These are phyloP conservation scores for Cladosporium sp. DNA, from an alignment of 2,329 filamentous ascomycete species.

Conservation along the genomic window DNA sequence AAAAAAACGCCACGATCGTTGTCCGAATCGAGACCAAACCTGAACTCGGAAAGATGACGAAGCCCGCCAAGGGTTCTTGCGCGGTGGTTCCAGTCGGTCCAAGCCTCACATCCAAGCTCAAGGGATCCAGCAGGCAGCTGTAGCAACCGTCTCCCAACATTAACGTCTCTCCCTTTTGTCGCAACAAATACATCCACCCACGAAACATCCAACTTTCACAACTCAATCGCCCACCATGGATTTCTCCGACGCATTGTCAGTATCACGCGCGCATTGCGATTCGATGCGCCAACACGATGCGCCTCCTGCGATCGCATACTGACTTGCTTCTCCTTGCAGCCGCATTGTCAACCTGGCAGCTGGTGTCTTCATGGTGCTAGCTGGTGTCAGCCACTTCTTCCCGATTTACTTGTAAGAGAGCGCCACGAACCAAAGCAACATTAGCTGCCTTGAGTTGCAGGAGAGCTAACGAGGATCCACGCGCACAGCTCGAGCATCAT, in stretches of 20 bases:
- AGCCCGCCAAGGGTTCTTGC: background rate
- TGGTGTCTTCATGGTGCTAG: constrained; percentile 80
- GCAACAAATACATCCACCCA: background rate
- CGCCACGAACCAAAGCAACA: background rate
- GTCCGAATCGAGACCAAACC: background rate
- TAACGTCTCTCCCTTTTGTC: background rate
- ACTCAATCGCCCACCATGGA: constrained; percentile 60
- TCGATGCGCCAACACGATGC: background rate
- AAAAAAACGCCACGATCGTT: too few species aligned
- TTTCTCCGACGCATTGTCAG: constrained; percentile 88
- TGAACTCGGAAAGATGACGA: background rate
- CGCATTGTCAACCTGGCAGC: constrained; percentile 91
- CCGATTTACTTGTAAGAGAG: constrained; percentile 52
- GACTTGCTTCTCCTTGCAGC: constrained; percentile 47
- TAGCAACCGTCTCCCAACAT: too few species aligned
- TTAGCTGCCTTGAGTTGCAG: background rate
- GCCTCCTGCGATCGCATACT: background rate
- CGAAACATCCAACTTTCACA: background rate
- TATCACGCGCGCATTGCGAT: constrained; percentile 23
- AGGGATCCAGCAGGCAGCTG: background rate
- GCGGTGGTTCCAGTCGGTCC: background rate
- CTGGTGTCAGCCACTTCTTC: constrained; percentile 73
- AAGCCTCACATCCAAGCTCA: constrained; percentile 1
- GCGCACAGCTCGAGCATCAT: constrained; percentile 63
- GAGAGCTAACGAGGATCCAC: background rate